Evolutionary conservation across 257 asterid species (phyloP), one percentile per base, ranked within the genome.

Genomic region (Solanum microdontum): DNA sequence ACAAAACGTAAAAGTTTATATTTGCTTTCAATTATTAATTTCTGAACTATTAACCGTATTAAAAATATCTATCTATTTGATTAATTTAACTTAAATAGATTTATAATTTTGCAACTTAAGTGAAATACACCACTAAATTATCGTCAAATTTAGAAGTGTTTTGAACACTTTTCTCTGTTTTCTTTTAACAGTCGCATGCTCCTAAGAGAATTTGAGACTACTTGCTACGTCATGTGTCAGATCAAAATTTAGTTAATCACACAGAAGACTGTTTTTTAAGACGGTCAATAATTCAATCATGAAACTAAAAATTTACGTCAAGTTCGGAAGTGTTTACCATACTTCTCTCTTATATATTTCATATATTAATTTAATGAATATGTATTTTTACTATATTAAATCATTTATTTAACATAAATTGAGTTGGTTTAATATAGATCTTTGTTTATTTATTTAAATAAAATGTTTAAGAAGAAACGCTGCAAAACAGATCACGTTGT

Each of bases 171-270:
- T 11, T 58, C 0, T 7, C 1, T 0, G 0, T 7, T 3, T 58
- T 19, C 3, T 58, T 19, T 58, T 7, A 58, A 1, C 0, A 58
- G 4, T 58, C 66, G 1, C 1, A 19, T 0, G 2, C 0, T 58
- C 2, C 2, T 19, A 19, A 1, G 2, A 58, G 26, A 58, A 0
- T 19, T 19, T 58, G 2, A 58, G 0, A 58, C 11, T 0, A 58
- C 0, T 58, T 3, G 2, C 0, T 19, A 58, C 0, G 5, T 0
- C 0, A 58, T 58, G 11, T 58, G 2, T 0, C 0, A 58, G 0
- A 58, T 58, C 11, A 58, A 19, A 19, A 19, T 58, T 58, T 5
- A 58, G 0, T 7, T 58, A 19, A 21, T 58, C 66, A 58, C 1
- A 11, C 5, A 58, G 0, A 58, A 19, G 1, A 17, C 4, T 58